Conservation (phyloP, 495 filamentous ascomycete species). For the Hypoxylon fuscum region DNA sequence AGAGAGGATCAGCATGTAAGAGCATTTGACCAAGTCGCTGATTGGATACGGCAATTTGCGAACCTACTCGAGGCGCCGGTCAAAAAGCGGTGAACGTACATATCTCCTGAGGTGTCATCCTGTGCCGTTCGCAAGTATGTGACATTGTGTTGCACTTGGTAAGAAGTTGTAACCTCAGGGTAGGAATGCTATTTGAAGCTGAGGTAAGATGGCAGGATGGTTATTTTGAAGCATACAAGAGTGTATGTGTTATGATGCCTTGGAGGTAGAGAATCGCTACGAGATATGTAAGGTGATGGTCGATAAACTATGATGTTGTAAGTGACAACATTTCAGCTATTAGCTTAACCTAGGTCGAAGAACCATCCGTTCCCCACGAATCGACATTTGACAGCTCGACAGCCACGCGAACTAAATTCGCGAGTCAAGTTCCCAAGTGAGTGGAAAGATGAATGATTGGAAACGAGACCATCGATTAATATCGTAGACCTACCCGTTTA, state of each 20-base stretch:
- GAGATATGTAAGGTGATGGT: too few species aligned
- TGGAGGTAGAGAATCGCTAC: too few species aligned
- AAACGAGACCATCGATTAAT: constrained; percentile 26
- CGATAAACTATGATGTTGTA: background rate
- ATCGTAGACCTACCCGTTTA: constrained; percentile 25
- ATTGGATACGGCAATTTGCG: constrained; percentile 29
- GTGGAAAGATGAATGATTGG: constrained; percentile 1
- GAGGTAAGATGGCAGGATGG: constrained; percentile 36
- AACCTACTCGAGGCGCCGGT: constrained; percentile 4
- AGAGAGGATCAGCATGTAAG: constrained; percentile 31
- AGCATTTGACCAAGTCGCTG: constrained; percentile 7
- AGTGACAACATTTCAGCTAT: background rate
- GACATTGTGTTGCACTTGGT: constrained; percentile 3
- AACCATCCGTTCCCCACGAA: background rate
- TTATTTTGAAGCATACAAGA: constrained; percentile 16
- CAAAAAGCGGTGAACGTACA: constrained; percentile 36
- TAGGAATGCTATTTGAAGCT: constrained; percentile 19
- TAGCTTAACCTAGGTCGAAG: background rate
- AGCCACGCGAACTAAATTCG: background rate
- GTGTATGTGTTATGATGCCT: too few species aligned
- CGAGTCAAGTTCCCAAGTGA: background rate
- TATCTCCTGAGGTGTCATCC: constrained; percentile 23
- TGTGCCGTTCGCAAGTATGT: constrained; percentile 7
- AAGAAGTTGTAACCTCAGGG: constrained; percentile 9
- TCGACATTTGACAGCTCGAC: constrained; percentile 7